These are phyloP conservation scores for Venturiaceae sp. DNA, from an alignment of 2,329 filamentous ascomycete species.

Conservation along the genomic window DNA sequence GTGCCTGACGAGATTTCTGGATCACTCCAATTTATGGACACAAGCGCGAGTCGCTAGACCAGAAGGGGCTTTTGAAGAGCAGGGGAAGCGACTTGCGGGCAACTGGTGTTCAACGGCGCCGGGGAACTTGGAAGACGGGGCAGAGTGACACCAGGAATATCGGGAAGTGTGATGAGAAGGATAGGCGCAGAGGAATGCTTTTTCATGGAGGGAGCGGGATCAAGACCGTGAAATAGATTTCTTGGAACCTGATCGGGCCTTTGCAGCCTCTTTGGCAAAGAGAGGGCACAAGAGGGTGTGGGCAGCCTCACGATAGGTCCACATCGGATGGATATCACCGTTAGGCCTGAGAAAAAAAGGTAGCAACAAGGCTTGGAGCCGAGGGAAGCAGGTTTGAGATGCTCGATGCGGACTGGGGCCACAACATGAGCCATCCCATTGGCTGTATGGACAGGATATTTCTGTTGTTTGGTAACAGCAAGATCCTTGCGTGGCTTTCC, in stretches of 20 bases:
- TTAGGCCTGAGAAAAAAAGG: neutral
- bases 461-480: neutral
- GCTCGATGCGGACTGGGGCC: neutral
- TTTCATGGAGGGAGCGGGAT: neutral
- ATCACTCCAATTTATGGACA: too few relatives aligned
- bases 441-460: neutral
- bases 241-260: neutral
- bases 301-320: neutral
- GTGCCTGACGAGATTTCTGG: neutral
- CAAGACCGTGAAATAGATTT: neutral
- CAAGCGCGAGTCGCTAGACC: too few relatives aligned
- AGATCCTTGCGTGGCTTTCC: neutral
- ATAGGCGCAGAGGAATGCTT: neutral
- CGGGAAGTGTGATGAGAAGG: neutral
- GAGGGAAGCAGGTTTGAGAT: neutral
- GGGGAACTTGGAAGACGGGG: neutral
- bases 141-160: neutral
- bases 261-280: neutral
- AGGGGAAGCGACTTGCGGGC: neutral
- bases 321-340: neutral
- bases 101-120: neutral
- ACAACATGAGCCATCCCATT: neutral
- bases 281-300: neutral
- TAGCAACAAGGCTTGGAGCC: neutral
- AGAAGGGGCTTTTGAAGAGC: too few relatives aligned